phyloP scores from a whole-genome alignment of 495 filamentous ascomycete species.

The Neurospora sp. region DNA sequence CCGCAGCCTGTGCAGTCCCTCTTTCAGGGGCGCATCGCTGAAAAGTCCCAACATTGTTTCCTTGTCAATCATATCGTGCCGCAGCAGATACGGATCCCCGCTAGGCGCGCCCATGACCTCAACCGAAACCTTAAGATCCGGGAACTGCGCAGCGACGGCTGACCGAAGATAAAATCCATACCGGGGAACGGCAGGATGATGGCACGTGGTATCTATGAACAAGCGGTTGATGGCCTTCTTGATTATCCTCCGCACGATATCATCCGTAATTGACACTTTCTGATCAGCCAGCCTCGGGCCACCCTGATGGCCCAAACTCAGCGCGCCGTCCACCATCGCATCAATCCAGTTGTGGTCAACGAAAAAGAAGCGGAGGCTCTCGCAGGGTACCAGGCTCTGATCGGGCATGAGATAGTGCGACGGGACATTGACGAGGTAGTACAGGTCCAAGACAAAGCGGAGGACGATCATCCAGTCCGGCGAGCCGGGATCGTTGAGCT shows the following conservation, averaged over 20 bases:
- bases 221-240: conserved; percentile 25
- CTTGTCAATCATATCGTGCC: conserved; percentile 13
- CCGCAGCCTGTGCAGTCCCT: neutral
- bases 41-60: conserved; percentile 17
- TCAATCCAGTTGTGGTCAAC: conserved; percentile 38
- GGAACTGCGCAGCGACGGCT: conserved; percentile 16
- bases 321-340: conserved; percentile 37
- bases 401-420: conserved; percentile 35
- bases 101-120: neutral
- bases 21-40: neutral
- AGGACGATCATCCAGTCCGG: conserved; percentile 28
- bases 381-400: conserved; percentile 26
- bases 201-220: neutral
- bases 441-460: conserved; percentile 26
- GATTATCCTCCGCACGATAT: conserved; percentile 21
- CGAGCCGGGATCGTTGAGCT: conserved; percentile 15
- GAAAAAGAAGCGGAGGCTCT: conserved; percentile 37
- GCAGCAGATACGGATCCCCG: conserved; percentile 5
- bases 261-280: neutral
- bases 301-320: conserved; percentile 33
- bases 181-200: conserved; percentile 13
- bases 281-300: neutral
- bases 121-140: conserved; percentile 16
- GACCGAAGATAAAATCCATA: conserved; percentile 24
- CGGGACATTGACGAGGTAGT: conserved; percentile 27